Base-by-base conservation (phyloP, 2,329 filamentous ascomycete genomes). In the Lasiodiplodia citricola region DNA sequence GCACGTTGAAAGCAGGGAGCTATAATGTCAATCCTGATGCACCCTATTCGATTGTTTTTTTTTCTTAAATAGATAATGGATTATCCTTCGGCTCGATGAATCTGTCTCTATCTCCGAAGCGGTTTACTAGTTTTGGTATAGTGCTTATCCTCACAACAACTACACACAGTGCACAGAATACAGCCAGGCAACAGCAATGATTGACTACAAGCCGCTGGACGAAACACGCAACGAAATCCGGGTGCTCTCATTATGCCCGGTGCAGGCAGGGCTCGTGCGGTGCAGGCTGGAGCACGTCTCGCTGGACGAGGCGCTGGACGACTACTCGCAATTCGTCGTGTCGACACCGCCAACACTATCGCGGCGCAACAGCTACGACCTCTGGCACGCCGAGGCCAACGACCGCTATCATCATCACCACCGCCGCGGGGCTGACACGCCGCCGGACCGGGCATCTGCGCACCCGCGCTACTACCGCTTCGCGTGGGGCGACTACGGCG, bases 401-500 rank as follows among this genome's bases (percentile, higher is more conserved):
- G n/a, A 58, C 35, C 55, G 55, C 31, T 41, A 44, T 31, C 16
- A 11, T 10, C 37, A 25, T 4, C 10, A 10, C 8, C 18, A n/a
- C 38, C 55, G 21, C 23, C 8, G 51, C 28, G 21, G 55, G 0
- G 21, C 31, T 13, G 55, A 41, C 21, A 41, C 55, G 4, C 55
- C 55, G n/a, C 55, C 55, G 13, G 55, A 58, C 35, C 55, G 55
- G 7, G 35, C 35, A 0, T 58, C 35, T 23, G n/a, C 55, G 11
- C 55, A 58, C 25, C 35, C 55, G 4, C 55, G 55, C 11, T 58
- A 63, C 28, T 52, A 50, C 25, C 55, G 66, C 28, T 68, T 62
- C 31, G 21, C 37, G 2, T 68, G 66, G 66, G 66, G 66, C 8
- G 56, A 68, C 56, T 68, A 44, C 47, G 66, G 51, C 50, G 56